Base-by-base conservation (phyloP, 495 filamentous ascomycete genomes). In the Aspergillus cristatus region DNA sequence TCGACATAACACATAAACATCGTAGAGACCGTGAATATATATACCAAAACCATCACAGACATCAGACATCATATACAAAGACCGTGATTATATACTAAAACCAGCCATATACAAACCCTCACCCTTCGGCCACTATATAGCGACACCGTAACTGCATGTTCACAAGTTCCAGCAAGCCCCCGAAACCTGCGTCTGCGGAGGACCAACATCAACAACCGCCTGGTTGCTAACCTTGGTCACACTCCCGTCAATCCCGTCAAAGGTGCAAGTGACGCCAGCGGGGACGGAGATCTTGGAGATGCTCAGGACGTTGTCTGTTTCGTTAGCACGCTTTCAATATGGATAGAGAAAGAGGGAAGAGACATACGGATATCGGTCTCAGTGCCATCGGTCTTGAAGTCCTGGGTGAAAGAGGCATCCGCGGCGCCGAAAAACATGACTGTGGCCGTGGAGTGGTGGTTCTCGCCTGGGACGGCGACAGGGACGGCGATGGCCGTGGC, bases 121-220 rank as follows among this genome's bases (percentile, higher is more conserved):
- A n/a, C n/a, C n/a, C n/a, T n/a, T n/a, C n/a, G n/a, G n/a, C n/a
- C n/a, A n/a, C n/a, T n/a, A n/a, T n/a, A n/a, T n/a, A n/a, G n/a
- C n/a, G n/a, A n/a, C n/a, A n/a, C n/a, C n/a, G n/a, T n/a, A n/a
- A n/a, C n/a, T n/a, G n/a, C n/a, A n/a, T n/a, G n/a, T n/a, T n/a
- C n/a, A n/a, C n/a, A n/a, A n/a, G n/a, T n/a, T n/a, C n/a, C n/a
- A n/a, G 44, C 62, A 67, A 36, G 50, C 41, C 13, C 55, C 63
- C 7, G 43, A 53, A n/a, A 51, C 25, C 35, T 65, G 63, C 5
- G 59, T 53, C 55, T 67, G 61, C 3, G 63, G 63, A n/a, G 54
- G 48, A 17, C 47, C 51, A 37, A 60, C 57, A 43, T 54, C 45
- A 1, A 53, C 46, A 11, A 40, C 46, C 18, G 40, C 18, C 3